These are phyloP conservation scores for Colletotrichum coccodes DNA, from an alignment of 2,329 filamentous ascomycete genomes.

Conservation along the genomic window DNA sequence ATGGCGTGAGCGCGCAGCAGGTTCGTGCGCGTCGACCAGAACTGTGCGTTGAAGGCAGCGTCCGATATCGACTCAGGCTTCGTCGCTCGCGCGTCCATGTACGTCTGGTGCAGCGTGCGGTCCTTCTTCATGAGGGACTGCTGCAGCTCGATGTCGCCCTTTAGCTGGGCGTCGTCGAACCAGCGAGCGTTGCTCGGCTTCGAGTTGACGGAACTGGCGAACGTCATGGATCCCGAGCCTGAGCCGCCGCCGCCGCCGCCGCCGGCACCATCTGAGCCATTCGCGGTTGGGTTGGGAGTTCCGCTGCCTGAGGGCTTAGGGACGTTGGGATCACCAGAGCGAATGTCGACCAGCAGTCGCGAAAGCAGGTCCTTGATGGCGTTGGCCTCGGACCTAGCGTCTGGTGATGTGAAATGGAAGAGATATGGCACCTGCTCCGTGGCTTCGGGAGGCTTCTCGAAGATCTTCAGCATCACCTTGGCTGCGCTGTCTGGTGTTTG, in stretches of 20 bases:
- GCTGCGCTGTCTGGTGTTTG: conserved; percentile 89
- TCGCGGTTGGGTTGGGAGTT: conserved; percentile 37
- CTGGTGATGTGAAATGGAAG: conserved; percentile 87
- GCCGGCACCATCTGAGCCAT: conserved; percentile 33
- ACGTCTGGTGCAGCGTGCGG: conserved; percentile 79
- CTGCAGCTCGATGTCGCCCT: conserved; percentile 83
- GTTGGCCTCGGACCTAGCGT: conserved; percentile 86
- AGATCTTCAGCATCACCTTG: conserved; percentile 95
- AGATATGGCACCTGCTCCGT: conserved; percentile 77
- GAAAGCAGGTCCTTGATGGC: conserved; percentile 85
- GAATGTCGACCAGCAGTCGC: conserved; percentile 76
- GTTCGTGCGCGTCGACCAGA: conserved; percentile 91
- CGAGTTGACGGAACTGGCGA: conserved; percentile 74
- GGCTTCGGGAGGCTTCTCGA: conserved; percentile 73
- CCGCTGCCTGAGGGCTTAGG: conserved; percentile 56
- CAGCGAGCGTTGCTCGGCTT: conserved; percentile 69
- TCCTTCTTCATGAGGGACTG: conserved; percentile 89
- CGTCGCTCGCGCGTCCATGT: conserved; percentile 83
- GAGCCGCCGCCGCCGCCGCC: conserved; percentile 42
- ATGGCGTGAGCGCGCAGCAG: conserved; percentile 91
- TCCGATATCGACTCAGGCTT: conserved; percentile 87
- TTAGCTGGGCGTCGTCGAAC: conserved; percentile 85
- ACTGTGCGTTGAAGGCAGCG: conserved; percentile 87
- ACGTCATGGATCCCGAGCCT: conserved; percentile 78
- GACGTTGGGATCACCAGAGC: conserved; percentile 63